These are phyloP conservation scores for Sophora flavescens DNA, from an alignment of 306 rosid species.

Conservation along the genomic window DNA sequence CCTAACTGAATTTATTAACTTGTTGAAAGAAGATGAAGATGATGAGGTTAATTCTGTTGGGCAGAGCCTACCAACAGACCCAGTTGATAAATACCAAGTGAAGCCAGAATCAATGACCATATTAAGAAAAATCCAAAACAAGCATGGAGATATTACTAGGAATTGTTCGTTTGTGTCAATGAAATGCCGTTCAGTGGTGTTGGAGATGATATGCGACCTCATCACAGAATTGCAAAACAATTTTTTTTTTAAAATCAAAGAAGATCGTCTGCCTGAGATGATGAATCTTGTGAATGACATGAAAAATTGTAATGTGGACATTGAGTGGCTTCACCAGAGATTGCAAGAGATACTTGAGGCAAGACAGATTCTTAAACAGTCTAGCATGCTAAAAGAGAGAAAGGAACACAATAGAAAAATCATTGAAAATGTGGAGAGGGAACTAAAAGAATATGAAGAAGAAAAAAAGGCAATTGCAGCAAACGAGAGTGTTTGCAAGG, in stretches of 20 bases:
- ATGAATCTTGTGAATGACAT: not conserved
- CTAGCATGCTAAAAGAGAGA: not conserved
- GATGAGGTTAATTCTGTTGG: constrained; percentile 9
- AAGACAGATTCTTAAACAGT: not conserved
- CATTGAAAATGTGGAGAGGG: not conserved
- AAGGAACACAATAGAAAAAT: not conserved
- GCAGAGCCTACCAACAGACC: not conserved
- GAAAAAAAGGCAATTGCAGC: not conserved
- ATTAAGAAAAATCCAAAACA: not conserved
- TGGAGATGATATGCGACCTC: constrained; percentile 30
- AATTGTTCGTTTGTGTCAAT: not conserved
- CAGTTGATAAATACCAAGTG: constrained; percentile 22
- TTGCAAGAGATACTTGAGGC: constrained; percentile 33
- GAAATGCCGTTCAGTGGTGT: not conserved
- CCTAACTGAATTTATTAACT: constrained; percentile 7
- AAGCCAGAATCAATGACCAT: not conserved
- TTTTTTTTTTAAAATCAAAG: not conserved
- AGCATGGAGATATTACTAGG: constrained; percentile 29
- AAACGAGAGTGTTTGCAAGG: constrained; percentile 3
- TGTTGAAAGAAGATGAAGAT: not conserved
- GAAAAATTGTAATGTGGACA: not conserved
- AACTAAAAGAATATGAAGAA: not conserved
- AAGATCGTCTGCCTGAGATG: not conserved
- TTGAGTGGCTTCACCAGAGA: constrained; percentile 30
- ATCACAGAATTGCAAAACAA: constrained; percentile 21